phyloP scores from a whole-genome alignment of 257 asterid species.

The Ajuga chamaepitys region DNA sequence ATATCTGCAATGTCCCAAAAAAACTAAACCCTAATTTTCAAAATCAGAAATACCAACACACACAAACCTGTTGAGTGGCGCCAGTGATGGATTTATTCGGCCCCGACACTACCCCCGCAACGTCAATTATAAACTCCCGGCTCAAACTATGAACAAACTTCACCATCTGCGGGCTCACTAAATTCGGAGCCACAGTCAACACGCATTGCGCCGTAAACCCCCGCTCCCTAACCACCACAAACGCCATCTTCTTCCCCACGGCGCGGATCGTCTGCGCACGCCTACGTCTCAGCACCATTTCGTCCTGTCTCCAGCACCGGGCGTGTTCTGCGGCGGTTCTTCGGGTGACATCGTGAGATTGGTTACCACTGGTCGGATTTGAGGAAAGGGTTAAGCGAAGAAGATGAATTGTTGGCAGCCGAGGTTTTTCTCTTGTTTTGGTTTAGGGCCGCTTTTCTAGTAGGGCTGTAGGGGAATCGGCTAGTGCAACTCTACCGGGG shows the following conservation, averaged over 20 bases:
- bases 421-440: not conserved
- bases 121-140: constrained; percentile 61
- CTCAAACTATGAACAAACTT: constrained; percentile 62
- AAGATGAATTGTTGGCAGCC: constrained; percentile 15
- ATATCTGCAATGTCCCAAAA: not conserved
- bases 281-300: constrained; percentile 52
- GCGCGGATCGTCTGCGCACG: constrained; percentile 67
- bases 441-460: not conserved
- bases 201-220: constrained; percentile 88
- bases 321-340: constrained; percentile 20
- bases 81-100: constrained; percentile 60
- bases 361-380: no score
- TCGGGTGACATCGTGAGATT: constrained; percentile 29
- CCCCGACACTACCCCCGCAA: constrained; percentile 60
- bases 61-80: constrained; percentile 71
- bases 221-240: constrained; percentile 63
- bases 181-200: constrained; percentile 44
- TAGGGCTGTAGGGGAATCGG: no score
- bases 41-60: not conserved
- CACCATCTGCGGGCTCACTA: constrained; percentile 75
- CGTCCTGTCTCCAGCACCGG: constrained; percentile 30
- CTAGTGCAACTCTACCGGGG: no score
- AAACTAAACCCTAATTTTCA: not conserved
- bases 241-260: constrained; percentile 72
- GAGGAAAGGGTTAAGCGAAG: not conserved